Evolutionary conservation across 2,329 filamentous ascomycete species (phyloP).

Genomic region (Blumeria graminis): DNA sequence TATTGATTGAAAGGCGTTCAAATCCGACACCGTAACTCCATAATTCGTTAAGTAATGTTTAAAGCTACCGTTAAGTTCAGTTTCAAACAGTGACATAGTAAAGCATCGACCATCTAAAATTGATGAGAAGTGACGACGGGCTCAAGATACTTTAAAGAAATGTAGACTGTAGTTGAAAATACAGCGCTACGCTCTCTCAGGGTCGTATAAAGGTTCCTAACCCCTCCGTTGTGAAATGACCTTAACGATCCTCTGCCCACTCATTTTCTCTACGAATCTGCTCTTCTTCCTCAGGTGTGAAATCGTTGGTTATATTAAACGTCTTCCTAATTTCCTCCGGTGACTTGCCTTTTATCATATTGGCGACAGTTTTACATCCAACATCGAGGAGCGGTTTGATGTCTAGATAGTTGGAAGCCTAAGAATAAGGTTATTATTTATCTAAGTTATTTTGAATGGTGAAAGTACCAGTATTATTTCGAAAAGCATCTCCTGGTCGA

Average conservation of each 20-base stretch:
- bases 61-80: too few species aligned
- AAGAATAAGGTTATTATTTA: conserved; percentile 1
- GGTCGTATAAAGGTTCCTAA: too few species aligned
- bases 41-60: too few species aligned
- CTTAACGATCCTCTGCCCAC: conserved; percentile 64
- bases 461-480: conserved; percentile 79
- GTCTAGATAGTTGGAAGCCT: conserved; percentile 96
- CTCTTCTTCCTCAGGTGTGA: conserved; percentile 95
- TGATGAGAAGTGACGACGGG: too few species aligned
- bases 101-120: too few species aligned
- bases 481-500: conserved; percentile 98
- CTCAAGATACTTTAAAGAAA: too few species aligned
- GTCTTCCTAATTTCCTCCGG: conserved; percentile 98
- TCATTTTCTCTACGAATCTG: conserved; percentile 86
- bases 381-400: conserved; percentile 97
- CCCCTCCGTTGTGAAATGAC: not conserved
- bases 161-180: too few species aligned
- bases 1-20: too few species aligned
- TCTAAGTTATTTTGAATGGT: not conserved
- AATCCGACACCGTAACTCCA: too few species aligned
- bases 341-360: conserved; percentile 99
- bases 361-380: conserved; percentile 97
- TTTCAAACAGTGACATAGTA: too few species aligned
- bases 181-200: too few species aligned
- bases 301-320: conserved; percentile 99